Conservation (phyloP, 768 basidiomycete genomes). For the Boletus tylopilopsis region DNA sequence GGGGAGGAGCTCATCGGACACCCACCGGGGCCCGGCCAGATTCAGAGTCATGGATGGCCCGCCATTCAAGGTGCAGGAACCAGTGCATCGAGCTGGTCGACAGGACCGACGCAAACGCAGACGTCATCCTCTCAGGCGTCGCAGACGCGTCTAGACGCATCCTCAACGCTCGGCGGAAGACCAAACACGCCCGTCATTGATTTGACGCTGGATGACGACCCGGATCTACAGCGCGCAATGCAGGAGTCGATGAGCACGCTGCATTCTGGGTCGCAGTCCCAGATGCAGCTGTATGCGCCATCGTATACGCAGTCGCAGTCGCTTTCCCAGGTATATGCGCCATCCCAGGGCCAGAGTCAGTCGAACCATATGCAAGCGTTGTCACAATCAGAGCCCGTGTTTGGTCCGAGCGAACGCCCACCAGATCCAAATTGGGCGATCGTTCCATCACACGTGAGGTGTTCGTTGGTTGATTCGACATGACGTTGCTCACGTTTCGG, state of each 20-base stretch:
- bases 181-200: conserved; percentile 45
- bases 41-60: conserved; percentile 13
- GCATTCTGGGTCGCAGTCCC: conserved; percentile 24
- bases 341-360: background rate
- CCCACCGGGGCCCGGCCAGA: background rate
- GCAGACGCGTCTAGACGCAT: conserved; percentile 8
- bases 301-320: conserved; percentile 4
- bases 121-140: conserved; percentile 5
- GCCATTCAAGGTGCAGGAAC: background rate
- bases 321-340: conserved; percentile 14
- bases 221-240: conserved; percentile 47
- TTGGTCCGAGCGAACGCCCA: conserved; percentile 58
- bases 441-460: conserved; percentile 60
- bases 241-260: conserved; percentile 47
- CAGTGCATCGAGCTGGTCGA: conserved; percentile 2
- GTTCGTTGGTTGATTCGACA: background rate
- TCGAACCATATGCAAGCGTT: background rate
- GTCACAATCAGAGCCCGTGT: conserved; percentile 36
- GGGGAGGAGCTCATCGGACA: conserved; percentile 30
- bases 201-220: conserved; percentile 57
- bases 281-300: conserved; percentile 13
- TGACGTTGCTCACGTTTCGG: background rate
- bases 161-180: conserved; percentile 13
- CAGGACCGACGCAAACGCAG: background rate
- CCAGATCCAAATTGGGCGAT: conserved; percentile 68